A percentile compares a stretch with the other conserved stretches of the same genome.
These are phyloP conservation scores for Calonectria ilicicola DNA, from an alignment of 2,329 filamentous ascomycete genomes.

Conservation along the genomic window DNA sequence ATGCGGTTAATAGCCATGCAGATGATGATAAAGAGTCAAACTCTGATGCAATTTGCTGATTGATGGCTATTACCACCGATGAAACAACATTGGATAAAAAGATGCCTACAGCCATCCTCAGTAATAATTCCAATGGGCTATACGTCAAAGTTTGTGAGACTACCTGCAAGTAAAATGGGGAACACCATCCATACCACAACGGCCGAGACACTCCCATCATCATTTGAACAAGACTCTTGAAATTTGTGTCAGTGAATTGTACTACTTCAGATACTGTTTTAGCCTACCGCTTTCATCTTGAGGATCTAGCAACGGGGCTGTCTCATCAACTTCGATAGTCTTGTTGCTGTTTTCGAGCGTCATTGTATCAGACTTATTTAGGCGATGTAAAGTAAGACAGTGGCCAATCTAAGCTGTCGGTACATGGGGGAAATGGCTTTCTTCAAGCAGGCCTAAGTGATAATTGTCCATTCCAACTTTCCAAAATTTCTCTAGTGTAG, in stretches of 20 bases:
- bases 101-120: neutral
- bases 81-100: constrained; percentile 26
- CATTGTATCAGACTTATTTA: neutral
- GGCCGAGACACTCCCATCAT: neutral
- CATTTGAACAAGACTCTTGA: neutral
- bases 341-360: neutral
- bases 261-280: no score
- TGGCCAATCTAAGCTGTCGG: neutral
- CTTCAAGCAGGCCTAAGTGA: neutral
- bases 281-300: neutral
- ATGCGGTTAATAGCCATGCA: constrained; percentile 15
- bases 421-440: no score
- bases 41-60: constrained; percentile 27
- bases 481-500: neutral
- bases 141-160: neutral
- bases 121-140: neutral
- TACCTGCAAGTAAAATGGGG: constrained; percentile 9
- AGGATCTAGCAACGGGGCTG: neutral
- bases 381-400: neutral
- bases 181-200: constrained; percentile 9
- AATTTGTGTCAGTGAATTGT: neutral
- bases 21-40: constrained; percentile 11
- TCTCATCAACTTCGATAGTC: neutral
- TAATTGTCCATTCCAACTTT: neutral
- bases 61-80: constrained; percentile 25